Conservation (phyloP, 1,284 basidiomycete species). For the Vanrija humicola region DNA sequence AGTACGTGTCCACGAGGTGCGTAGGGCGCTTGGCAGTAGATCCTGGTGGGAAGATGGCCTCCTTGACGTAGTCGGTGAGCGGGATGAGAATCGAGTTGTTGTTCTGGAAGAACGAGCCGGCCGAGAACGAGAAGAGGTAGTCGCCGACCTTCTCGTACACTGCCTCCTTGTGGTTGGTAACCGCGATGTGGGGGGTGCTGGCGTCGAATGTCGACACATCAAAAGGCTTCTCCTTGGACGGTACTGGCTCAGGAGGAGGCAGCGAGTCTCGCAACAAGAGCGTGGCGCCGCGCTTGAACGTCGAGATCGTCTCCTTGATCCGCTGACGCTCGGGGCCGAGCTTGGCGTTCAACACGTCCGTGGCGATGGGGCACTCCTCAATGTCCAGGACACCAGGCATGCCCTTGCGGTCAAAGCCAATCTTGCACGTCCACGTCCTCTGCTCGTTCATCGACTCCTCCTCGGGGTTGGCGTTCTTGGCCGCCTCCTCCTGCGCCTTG, state of each 20-base stretch:
- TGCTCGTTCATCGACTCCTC: slow-evolving; percentile 14
- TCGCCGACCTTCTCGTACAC: slow-evolving; percentile 81
- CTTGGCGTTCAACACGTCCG: slow-evolving; percentile 70
- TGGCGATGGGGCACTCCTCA: slow-evolving; percentile 95
- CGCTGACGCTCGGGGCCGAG: slow-evolving; percentile 61
- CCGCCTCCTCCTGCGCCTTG: slow-evolving; percentile 10
- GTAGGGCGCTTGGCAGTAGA: slow-evolving; percentile 52
- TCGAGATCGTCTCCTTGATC: slow-evolving; percentile 70
- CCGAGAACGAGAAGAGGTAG: slow-evolving; percentile 80
- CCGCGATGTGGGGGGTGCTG: slow-evolving; percentile 58
- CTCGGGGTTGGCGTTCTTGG: slow-evolving; percentile 1
- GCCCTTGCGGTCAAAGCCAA: slow-evolving; percentile 86
- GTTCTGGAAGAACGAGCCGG: slow-evolving; percentile 94
- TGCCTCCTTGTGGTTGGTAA: slow-evolving; percentile 75
- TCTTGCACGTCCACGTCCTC: slow-evolving; percentile 36
- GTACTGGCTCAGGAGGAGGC: slow-evolving; percentile 26
- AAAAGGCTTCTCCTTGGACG: slow-evolving; percentile 34
- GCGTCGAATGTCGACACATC: slow-evolving; percentile 16
- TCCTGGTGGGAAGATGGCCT: slow-evolving; percentile 60
- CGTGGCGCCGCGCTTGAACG: slow-evolving; percentile 85
- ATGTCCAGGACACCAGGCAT: slow-evolving; percentile 81
- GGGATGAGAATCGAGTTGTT: slow-evolving; percentile 88
- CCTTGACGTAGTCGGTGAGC: slow-evolving; percentile 74
- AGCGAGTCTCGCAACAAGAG: slow-evolving; percentile 87
- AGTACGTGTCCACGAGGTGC: slow-evolving; percentile 88